Percentiles rank a stretch among this genome's conserved stretches.
phyloP scores from a whole-genome alignment of 2,329 filamentous ascomycete species.

The Colletotrichum chlorophyti region DNA sequence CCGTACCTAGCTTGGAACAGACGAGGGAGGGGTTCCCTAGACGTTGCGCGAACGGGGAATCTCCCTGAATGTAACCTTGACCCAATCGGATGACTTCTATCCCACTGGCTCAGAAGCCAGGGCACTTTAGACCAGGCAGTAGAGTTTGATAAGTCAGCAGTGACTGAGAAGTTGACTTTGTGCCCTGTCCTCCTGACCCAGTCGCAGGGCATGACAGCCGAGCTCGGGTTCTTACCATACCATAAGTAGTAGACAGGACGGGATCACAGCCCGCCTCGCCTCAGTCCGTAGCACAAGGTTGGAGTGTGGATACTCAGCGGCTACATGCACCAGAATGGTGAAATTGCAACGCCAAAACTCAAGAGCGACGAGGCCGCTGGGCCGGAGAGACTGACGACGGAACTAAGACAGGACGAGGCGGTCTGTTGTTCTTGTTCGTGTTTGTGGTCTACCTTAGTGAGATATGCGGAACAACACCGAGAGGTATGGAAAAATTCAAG shows the following conservation, averaged over 20 bases:
- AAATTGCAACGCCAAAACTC: no score
- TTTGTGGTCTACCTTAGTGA: no score
- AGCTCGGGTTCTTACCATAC: not conserved
- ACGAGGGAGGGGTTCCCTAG: no score
- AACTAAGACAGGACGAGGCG: slow-evolving; percentile 22
- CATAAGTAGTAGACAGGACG: not conserved
- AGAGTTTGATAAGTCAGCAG: slow-evolving; percentile 20
- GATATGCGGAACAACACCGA: slow-evolving; percentile 9
- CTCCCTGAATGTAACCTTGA: slow-evolving; percentile 5
- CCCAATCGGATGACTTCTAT: slow-evolving; percentile 11
- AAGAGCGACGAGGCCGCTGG: not conserved
- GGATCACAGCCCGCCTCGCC: not conserved
- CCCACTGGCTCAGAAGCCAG: not conserved
- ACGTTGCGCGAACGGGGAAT: no score
- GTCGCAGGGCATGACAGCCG: slow-evolving; percentile 8
- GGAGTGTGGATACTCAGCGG: not conserved
- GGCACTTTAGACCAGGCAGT: no score
- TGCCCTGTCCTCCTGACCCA: not conserved
- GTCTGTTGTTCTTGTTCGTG: slow-evolving; percentile 15
- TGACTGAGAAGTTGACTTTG: slow-evolving; percentile 6
- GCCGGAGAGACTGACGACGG: slow-evolving; percentile 8
- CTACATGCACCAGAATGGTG: no score
- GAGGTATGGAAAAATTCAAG: slow-evolving; percentile 4
- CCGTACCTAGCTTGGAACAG: no score
- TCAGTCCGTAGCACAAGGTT: not conserved